Evolutionary conservation across 257 asterid genomes (phyloP).

Genomic region (Nicotiana tomentosiformis): DNA sequence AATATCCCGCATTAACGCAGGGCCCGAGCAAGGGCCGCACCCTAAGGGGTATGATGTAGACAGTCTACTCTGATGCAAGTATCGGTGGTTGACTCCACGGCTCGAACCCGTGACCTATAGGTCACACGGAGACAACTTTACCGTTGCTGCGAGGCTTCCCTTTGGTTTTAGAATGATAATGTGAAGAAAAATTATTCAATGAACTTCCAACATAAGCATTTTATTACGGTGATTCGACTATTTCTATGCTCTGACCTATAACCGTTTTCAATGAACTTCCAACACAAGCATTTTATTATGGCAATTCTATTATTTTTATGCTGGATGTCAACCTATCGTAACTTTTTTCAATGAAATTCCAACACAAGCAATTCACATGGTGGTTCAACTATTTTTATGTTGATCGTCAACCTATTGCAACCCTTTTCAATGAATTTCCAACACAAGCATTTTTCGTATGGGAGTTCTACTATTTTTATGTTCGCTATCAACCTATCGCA

Average conservation of each 20-base stretch:
- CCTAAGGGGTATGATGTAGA: no score
- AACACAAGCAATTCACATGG: neutral
- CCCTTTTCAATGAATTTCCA: neutral
- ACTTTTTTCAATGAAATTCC: neutral
- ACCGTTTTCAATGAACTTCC: neutral
- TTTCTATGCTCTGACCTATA: neutral
- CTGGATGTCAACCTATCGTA: neutral
- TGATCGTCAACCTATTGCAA: neutral
- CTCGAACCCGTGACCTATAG: no score
- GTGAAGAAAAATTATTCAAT: neutral
- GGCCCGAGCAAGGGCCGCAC: no score
- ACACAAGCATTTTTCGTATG: neutral
- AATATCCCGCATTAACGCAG: no score
- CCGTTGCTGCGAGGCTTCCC: no score
- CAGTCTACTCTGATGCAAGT: no score
- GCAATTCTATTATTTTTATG: neutral
- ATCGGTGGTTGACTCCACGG: no score
- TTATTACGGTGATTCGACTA: neutral
- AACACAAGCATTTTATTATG: neutral
- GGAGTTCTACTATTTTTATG: neutral
- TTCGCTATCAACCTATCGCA: no score
- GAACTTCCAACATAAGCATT: neutral
- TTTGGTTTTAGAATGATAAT: no score
- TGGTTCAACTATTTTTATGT: neutral
- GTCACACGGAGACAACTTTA: no score